These are phyloP conservation scores for Colletotrichum caudatum DNA, from an alignment of 2,329 filamentous ascomycete genomes.

Conservation along the genomic window DNA sequence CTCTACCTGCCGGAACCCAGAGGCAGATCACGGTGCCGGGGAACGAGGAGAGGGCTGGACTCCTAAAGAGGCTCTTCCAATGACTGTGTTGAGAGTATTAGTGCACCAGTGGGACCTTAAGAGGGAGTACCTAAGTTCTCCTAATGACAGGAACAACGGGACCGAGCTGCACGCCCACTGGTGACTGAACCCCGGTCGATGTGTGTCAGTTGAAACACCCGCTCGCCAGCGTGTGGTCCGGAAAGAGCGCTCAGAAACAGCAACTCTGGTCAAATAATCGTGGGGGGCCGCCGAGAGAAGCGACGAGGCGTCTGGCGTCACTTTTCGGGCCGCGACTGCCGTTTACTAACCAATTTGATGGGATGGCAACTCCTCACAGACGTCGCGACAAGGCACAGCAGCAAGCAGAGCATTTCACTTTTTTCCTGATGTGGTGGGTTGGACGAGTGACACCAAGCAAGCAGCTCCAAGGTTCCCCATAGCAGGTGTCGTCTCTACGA, in stretches of 20 bases:
- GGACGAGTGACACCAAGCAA: not conserved
- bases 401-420: not conserved
- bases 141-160: conserved; percentile 28
- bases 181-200: not conserved
- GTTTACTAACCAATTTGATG: not conserved
- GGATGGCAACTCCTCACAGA: not conserved
- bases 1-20: not conserved
- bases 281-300: not conserved
- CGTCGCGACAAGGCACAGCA: not conserved
- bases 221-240: not conserved
- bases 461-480: too few species aligned
- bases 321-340: not conserved
- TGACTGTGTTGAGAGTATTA: not conserved
- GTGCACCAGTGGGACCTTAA: too few species aligned
- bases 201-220: conserved; percentile 24
- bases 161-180: conserved; percentile 8
- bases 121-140: not conserved
- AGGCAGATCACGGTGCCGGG: conserved; percentile 4
- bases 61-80: conserved; percentile 3
- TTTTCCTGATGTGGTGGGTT: not conserved
- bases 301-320: not conserved
- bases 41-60: not conserved
- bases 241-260: conserved; percentile 19
- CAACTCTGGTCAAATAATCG: not conserved
- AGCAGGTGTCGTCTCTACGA: conserved; percentile 5